Evolutionary conservation across 495 filamentous ascomycete genomes (phyloP).

Genomic region (Aspergillus haitiensis): DNA sequence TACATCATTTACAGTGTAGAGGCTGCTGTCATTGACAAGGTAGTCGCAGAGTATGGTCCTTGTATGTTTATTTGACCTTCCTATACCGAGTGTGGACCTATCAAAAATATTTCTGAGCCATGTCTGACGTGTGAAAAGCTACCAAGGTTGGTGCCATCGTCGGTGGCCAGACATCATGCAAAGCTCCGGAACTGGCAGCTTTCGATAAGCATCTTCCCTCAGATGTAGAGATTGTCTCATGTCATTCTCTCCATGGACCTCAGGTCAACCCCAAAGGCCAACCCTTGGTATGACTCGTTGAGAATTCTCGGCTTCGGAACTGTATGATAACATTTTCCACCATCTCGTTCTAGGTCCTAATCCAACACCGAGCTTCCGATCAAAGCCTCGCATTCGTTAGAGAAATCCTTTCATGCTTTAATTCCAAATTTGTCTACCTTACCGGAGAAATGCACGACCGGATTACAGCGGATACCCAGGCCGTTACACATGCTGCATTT

Average conservation of each 20-base stretch:
- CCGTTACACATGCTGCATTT: constrained; percentile 96
- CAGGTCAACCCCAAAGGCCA: constrained; percentile 84
- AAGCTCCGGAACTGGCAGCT: constrained; percentile 91
- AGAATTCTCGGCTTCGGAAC: neutral
- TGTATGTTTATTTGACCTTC: constrained; percentile 59
- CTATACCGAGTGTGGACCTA: no score
- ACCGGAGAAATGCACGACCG: constrained; percentile 86
- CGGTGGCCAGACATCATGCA: constrained; percentile 97
- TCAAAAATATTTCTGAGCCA: neutral
- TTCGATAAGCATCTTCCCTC: constrained; percentile 84
- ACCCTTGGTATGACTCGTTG: constrained; percentile 62
- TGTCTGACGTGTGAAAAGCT: constrained; percentile 56
- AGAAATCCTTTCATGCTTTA: constrained; percentile 74
- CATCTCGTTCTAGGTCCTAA: constrained; percentile 61
- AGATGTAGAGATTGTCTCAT: constrained; percentile 93
- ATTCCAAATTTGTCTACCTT: constrained; percentile 80
- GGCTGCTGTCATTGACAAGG: constrained; percentile 79
- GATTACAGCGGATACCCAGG: constrained; percentile 97
- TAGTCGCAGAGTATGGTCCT: constrained; percentile 83
- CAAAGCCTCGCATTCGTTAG: constrained; percentile 76
- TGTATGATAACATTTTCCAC: constrained; percentile 18
- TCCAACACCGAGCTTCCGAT: constrained; percentile 85
- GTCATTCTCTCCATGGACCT: constrained; percentile 94
- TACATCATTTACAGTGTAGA: constrained; percentile 98
- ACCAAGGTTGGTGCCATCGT: constrained; percentile 93